Evolutionary conservation across 208 protist species (phyloP).

Genomic region (Acanthamoeba pearcei): DNA sequence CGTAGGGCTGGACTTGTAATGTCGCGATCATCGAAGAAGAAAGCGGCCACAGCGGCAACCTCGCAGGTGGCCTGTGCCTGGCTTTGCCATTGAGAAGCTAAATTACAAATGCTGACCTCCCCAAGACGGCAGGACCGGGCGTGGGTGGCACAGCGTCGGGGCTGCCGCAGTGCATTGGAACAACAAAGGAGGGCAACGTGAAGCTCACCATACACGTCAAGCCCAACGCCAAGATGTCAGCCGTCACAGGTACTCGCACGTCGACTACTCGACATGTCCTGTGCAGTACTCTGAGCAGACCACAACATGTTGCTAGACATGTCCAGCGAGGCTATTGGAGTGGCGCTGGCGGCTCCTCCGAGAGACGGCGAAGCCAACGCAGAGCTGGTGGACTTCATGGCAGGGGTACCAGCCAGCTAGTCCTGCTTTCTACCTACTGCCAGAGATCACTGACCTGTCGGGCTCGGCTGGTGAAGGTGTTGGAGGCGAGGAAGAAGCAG

Average conservation of each 20-base stretch:
- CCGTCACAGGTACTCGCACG: neutral
- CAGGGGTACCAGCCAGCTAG: neutral
- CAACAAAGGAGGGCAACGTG: conserved; percentile 23
- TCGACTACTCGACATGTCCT: too few relatives aligned
- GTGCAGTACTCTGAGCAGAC: too few relatives aligned
- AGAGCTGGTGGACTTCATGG: conserved; percentile 52
- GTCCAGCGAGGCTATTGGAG: conserved; percentile 17
- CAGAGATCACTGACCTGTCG: neutral
- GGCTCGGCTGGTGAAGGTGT: neutral
- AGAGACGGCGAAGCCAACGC: conserved; percentile 58
- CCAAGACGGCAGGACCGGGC: neutral
- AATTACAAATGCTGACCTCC: neutral
- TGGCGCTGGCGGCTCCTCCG: conserved; percentile 46
- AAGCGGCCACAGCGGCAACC: neutral
- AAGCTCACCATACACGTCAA: conserved; percentile 45
- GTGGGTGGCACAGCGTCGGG: neutral
- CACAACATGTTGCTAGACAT: neutral
- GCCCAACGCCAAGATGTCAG: conserved; percentile 62
- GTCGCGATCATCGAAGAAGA: neutral
- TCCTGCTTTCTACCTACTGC: neutral
- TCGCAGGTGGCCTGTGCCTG: too few relatives aligned
- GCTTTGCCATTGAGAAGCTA: too few relatives aligned
- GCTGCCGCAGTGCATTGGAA: neutral
- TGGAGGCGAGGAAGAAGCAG: conserved; percentile 62
- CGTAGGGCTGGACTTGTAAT: neutral